Conservation (phyloP, 2,329 filamentous ascomycete species). For the Pyrenochaeta sp. region DNA sequence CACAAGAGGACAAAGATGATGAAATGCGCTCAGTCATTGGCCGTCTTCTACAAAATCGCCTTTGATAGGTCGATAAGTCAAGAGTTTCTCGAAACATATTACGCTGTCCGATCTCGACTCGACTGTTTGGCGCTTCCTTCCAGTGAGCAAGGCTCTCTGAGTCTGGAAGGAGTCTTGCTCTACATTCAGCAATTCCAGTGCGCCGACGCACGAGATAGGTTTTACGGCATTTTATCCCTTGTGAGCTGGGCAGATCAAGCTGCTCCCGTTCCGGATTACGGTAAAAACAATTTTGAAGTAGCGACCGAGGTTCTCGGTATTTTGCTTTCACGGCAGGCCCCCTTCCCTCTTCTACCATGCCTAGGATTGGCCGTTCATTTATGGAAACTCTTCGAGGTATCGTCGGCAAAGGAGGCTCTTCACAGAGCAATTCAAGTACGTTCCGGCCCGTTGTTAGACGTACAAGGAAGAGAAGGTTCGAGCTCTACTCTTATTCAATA, state of each 20-base stretch:
- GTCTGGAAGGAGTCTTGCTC: neutral
- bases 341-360: neutral
- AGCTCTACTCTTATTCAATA: too few relatives aligned
- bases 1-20: too few relatives aligned
- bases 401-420: neutral
- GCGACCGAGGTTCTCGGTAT: neutral
- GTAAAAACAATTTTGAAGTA: neutral
- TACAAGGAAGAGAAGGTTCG: too few relatives aligned
- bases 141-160: too few relatives aligned
- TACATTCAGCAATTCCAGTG: slow-evolving; percentile 1
- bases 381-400: neutral
- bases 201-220: neutral
- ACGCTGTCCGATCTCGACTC: neutral
- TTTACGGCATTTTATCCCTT: slow-evolving; percentile 1
- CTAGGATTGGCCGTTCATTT: neutral
- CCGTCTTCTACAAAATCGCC: too few relatives aligned
- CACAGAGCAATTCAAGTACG: neutral
- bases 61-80: too few relatives aligned
- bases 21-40: too few relatives aligned
- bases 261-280: neutral
- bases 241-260: neutral
- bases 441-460: neutral
- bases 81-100: too few relatives aligned
- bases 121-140: neutral
- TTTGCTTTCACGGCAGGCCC: neutral